A percentile compares a stretch with the other conserved stretches of the same genome.
phyloP scores from a whole-genome alignment of 2,329 filamentous ascomycete genomes.

The Phialophora verrucosa region DNA sequence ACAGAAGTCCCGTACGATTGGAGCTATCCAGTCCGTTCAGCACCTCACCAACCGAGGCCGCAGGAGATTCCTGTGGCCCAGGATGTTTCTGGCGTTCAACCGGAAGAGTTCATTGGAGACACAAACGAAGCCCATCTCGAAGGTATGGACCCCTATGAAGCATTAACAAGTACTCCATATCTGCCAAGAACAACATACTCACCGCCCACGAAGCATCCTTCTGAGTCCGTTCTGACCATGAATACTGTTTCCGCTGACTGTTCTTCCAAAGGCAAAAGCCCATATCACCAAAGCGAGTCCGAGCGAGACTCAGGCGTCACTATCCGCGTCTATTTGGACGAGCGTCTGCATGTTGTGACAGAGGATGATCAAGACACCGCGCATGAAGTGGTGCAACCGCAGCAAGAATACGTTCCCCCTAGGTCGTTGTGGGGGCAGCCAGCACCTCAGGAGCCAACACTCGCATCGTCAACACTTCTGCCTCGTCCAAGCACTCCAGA shows the following conservation, averaged over 20 bases:
- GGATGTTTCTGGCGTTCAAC: background rate
- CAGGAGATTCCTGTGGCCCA: background rate
- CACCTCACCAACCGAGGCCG: background rate
- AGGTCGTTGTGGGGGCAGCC: constrained; percentile 21
- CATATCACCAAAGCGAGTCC: background rate
- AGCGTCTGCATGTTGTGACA: background rate
- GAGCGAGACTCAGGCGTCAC: constrained; percentile 11
- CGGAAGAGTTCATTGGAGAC: background rate
- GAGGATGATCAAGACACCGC: background rate
- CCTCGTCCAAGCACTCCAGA: background rate
- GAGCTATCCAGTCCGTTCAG: constrained; percentile 1
- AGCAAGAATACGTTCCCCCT: constrained; percentile 19
- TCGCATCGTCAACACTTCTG: background rate
- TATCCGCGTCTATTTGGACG: background rate
- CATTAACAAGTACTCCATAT: constrained; percentile 22
- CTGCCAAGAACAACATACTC: constrained; percentile 6
- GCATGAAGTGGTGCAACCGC: background rate
- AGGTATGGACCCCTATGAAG: constrained; percentile 14
- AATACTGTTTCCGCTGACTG: constrained; percentile 16
- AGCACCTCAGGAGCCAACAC: background rate
- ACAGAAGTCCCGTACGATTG: constrained; percentile 2
- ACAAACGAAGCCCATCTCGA: constrained; percentile 16
- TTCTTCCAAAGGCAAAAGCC: constrained; percentile 18
- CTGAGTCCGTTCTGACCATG: background rate
- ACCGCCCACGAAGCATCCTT: background rate